Conservation (phyloP, 1,284 basidiomycete species). For the Rhizopogon hawkerae region DNA sequence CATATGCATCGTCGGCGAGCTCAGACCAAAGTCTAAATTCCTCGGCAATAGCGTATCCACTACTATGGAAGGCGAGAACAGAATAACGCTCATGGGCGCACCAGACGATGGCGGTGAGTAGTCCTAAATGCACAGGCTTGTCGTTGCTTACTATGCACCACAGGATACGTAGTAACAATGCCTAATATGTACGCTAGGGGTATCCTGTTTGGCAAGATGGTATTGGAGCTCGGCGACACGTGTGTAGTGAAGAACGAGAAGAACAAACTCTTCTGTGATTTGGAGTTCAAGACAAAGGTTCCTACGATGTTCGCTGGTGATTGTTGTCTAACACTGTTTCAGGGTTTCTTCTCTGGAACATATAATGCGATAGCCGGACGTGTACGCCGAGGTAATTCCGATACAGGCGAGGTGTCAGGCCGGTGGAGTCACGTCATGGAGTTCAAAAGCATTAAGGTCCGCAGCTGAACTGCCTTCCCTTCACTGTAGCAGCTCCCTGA, state of each 20-base stretch:
- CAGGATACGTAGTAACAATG: conserved; percentile 86
- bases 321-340: conserved; percentile 1
- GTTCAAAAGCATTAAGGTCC: conserved; percentile 64
- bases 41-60: conserved; percentile 94
- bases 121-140: conserved; percentile 4
- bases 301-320: conserved; percentile 5
- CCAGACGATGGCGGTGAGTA: conserved; percentile 77
- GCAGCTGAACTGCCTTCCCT: conserved; percentile 5
- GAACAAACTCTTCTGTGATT: conserved; percentile 68
- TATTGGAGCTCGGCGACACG: conserved; percentile 90
- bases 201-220: conserved; percentile 97
- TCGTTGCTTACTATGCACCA: conserved; percentile 5
- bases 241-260: conserved; percentile 81
- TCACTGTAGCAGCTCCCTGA: not conserved
- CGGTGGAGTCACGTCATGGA: conserved; percentile 93
- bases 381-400: conserved; percentile 57
- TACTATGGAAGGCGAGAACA: conserved; percentile 93
- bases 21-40: conserved; percentile 94
- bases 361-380: conserved; percentile 89
- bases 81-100: conserved; percentile 71
- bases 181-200: conserved; percentile 98
- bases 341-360: conserved; percentile 96
- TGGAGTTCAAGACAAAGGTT: conserved; percentile 98
- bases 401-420: conserved; percentile 83
- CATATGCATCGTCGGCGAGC: conserved; percentile 80